Percentiles rank a stretch among this genome's conserved stretches.
These are phyloP conservation scores for Pleurotus sapidus DNA, from an alignment of 768 basidiomycete genomes.

Conservation along the genomic window DNA sequence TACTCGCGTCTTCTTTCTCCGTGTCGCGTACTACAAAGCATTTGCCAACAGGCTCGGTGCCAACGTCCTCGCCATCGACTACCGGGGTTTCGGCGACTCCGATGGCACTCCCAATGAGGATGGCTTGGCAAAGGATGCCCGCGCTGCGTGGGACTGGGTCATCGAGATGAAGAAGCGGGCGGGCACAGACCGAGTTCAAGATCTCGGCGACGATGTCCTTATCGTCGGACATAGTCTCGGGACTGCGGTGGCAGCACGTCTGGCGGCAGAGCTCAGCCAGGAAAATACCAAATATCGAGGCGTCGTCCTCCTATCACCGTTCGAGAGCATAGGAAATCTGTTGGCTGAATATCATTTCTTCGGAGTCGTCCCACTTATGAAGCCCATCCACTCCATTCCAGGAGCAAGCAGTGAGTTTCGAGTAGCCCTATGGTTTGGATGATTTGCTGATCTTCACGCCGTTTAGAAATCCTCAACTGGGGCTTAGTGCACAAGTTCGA, in stretches of 20 bases:
- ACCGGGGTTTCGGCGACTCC: conserved; percentile 91
- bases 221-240: conserved; percentile 89
- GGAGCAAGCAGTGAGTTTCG: conserved; percentile 53
- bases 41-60: conserved; percentile 63
- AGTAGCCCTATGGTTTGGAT: too few relatives aligned
- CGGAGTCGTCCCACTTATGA: conserved; percentile 67
- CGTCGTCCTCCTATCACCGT: conserved; percentile 56
- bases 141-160: conserved; percentile 81
- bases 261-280: conserved; percentile 45
- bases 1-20: conserved; percentile 64
- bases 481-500: conserved; percentile 52
- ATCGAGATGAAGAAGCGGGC: conserved; percentile 47
- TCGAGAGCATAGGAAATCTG: conserved; percentile 59
- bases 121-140: conserved; percentile 72
- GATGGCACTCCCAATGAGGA: conserved; percentile 71
- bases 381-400: conserved; percentile 68
- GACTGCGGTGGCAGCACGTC: conserved; percentile 67
- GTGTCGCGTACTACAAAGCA: conserved; percentile 66
- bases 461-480: conserved; percentile 33
- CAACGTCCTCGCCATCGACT: conserved; percentile 87
- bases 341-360: conserved; percentile 69
- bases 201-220: conserved; percentile 47
- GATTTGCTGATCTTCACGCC: conserved; percentile 27
- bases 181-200: conserved; percentile 17
- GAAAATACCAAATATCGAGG: conserved; percentile 40